Evolutionary conservation across 306 rosid species (phyloP).

Genomic region (Arachis stenosperma): DNA sequence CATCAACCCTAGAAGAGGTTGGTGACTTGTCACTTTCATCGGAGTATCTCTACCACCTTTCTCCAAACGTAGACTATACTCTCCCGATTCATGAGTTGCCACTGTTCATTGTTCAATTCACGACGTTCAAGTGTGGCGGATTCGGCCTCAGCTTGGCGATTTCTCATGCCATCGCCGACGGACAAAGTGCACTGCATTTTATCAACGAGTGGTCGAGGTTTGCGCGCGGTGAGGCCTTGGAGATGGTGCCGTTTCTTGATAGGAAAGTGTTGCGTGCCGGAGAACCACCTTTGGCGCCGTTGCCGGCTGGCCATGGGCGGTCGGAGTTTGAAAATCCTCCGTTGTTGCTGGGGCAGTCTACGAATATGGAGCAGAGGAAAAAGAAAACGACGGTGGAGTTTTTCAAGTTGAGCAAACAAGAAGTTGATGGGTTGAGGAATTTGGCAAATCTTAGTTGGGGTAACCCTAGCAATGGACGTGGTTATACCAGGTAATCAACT

Average conservation of each 20-base stretch:
- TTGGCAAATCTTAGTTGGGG: conserved; percentile 42
- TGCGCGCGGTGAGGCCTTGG: conserved; percentile 49
- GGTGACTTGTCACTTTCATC: conserved; percentile 47
- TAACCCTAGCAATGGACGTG: background rate
- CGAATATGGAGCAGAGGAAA: conserved; percentile 46
- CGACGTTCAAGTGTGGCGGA: conserved; percentile 62
- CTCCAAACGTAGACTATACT: conserved; percentile 48
- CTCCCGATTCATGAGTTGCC: conserved; percentile 58
- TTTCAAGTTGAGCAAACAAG: conserved; percentile 46
- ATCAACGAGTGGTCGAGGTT: conserved; percentile 57
- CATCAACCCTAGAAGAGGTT: conserved; percentile 35
- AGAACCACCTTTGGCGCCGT: conserved; percentile 15
- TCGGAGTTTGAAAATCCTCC: conserved; percentile 43
- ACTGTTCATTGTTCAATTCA: conserved; percentile 49
- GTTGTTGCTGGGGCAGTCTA: background rate
- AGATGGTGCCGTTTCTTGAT: conserved; percentile 50
- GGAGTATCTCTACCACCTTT: conserved; percentile 15
- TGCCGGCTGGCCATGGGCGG: background rate
- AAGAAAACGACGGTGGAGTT: conserved; percentile 44
- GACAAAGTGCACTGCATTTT: conserved; percentile 52
- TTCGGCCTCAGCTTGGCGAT: conserved; percentile 37
- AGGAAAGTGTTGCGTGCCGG: conserved; percentile 35
- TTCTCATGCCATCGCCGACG: conserved; percentile 63
- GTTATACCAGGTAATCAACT: conserved; percentile 37
- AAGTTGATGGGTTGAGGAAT: conserved; percentile 50